Conservation (phyloP, 1,284 basidiomycete species). For the Pseudozyma hubeiensis region DNA sequence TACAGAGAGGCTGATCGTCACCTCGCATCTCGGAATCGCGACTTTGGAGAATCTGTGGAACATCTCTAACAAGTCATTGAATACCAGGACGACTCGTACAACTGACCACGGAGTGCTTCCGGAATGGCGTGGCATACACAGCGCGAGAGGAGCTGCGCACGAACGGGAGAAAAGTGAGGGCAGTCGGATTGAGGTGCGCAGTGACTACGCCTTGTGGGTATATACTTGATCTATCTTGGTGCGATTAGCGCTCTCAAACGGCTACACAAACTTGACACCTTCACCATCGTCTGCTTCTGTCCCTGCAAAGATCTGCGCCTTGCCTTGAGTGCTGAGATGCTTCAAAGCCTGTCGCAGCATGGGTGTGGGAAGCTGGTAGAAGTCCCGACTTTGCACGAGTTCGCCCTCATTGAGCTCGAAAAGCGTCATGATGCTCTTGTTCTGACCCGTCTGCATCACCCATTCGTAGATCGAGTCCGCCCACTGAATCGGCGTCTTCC, state of each 20-base stretch:
- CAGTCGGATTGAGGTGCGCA: too few species aligned
- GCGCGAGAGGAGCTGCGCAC: too few species aligned
- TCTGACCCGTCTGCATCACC: conserved; percentile 73
- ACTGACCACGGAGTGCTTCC: too few species aligned
- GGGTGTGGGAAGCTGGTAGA: conserved; percentile 70
- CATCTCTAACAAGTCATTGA: too few species aligned
- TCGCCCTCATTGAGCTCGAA: conserved; percentile 73
- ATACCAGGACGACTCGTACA: too few species aligned
- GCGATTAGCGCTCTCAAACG: not conserved
- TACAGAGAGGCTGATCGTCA: too few species aligned
- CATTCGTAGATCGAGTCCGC: conserved; percentile 72
- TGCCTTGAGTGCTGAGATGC: conserved; percentile 71
- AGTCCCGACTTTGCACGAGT: conserved; percentile 70
- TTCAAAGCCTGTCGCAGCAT: conserved; percentile 71
- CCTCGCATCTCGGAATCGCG: too few species aligned
- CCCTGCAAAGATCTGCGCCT: conserved; percentile 71
- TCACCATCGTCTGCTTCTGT: conserved; percentile 70
- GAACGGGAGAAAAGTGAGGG: too few species aligned
- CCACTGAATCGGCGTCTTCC: conserved; percentile 73
- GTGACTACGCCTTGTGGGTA: conserved; percentile 9
- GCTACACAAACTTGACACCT: conserved; percentile 72
- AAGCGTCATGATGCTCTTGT: conserved; percentile 72
- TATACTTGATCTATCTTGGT: not conserved
- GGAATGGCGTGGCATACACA: too few species aligned
- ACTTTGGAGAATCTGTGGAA: too few species aligned